Percentiles rank a stretch among this genome's conserved stretches.
Conservation (phyloP, 2,329 filamentous ascomycete genomes). For the Dendrostoma leiphaemia region DNA sequence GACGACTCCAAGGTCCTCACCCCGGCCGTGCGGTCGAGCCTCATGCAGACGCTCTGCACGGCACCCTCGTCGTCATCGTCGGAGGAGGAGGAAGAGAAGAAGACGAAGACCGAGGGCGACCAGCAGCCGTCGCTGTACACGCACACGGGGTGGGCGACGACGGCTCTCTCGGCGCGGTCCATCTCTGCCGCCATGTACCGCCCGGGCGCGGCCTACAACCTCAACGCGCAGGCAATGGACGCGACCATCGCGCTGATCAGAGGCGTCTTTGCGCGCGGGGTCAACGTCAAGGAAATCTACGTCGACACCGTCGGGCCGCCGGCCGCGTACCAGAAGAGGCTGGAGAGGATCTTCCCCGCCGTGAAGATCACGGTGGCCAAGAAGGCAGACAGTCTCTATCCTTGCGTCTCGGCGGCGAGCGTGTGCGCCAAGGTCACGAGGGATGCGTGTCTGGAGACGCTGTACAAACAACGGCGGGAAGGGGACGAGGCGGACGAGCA, state of each 20-base stretch:
- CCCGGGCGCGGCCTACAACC: conserved; percentile 69
- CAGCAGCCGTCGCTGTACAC: conserved; percentile 44
- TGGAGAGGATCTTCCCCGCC: conserved; percentile 81
- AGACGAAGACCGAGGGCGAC: no score
- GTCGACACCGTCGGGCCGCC: conserved; percentile 93
- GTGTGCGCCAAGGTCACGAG: conserved; percentile 96
- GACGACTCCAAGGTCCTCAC: conserved; percentile 94
- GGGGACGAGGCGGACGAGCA: conserved; percentile 26
- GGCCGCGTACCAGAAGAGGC: conserved; percentile 75
- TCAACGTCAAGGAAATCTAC: conserved; percentile 86
- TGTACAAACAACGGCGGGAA: conserved; percentile 49
- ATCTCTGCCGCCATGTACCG: conserved; percentile 78
- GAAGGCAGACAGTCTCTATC: conserved; percentile 91
- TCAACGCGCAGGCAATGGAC: conserved; percentile 95
- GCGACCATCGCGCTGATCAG: conserved; percentile 81
- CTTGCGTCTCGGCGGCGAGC: conserved; percentile 88
- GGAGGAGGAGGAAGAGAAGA: no score
- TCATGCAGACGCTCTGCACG: conserved; percentile 71
- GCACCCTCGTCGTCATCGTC: no score
- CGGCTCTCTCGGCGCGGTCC: conserved; percentile 77
- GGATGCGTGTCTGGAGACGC: conserved; percentile 81
- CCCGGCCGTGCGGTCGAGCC: conserved; percentile 68
- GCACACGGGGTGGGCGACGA: conserved; percentile 78
- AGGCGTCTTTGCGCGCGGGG: conserved; percentile 70
- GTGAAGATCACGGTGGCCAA: conserved; percentile 74